A percentile compares a stretch with the other conserved stretches of the same genome.
These are phyloP conservation scores for Ormosia semicastrata DNA, from an alignment of 306 rosid species.

Conservation along the genomic window DNA sequence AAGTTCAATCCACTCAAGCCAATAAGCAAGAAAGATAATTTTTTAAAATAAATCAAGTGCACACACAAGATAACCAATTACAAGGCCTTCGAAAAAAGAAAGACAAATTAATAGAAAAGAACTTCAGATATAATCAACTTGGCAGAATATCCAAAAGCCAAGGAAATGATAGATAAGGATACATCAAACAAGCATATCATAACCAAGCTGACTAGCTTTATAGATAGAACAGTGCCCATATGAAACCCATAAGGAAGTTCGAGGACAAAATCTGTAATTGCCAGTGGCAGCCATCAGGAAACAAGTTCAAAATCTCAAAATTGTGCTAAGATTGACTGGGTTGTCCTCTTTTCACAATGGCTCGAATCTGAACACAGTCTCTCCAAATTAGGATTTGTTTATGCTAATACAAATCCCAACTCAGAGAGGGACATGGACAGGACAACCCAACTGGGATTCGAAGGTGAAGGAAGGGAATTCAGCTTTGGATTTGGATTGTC, in stretches of 20 bases:
- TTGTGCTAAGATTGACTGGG: not conserved
- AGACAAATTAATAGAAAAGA: not conserved
- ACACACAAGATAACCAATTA: conserved; percentile 20
- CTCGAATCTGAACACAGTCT: conserved; percentile 16
- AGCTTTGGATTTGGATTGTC: not conserved
- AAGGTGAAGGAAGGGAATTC: conserved; percentile 5
- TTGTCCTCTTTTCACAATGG: conserved; percentile 14
- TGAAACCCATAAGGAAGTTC: not conserved
- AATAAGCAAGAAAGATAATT: not conserved
- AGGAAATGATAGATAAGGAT: not conserved
- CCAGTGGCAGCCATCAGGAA: not conserved
- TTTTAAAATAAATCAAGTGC: conserved; percentile 13
- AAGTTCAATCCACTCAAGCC: conserved; percentile 33
- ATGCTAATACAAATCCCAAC: conserved; percentile 39
- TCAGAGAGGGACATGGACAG: conserved; percentile 41
- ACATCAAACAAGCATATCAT: conserved; percentile 16
- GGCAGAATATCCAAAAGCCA: conserved; percentile 13
- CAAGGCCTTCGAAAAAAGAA: conserved; percentile 8
- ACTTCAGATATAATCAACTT: conserved; percentile 19
- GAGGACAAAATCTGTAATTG: not conserved
- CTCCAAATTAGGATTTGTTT: conserved; percentile 47
- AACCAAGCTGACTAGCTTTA: not conserved
- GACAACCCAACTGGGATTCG: conserved; percentile 24
- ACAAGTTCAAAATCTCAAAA: conserved; percentile 28
- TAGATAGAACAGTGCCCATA: conserved; percentile 2